phyloP scores from a whole-genome alignment of 148 eudicot species.

The Dysphania ambrosioides region DNA sequence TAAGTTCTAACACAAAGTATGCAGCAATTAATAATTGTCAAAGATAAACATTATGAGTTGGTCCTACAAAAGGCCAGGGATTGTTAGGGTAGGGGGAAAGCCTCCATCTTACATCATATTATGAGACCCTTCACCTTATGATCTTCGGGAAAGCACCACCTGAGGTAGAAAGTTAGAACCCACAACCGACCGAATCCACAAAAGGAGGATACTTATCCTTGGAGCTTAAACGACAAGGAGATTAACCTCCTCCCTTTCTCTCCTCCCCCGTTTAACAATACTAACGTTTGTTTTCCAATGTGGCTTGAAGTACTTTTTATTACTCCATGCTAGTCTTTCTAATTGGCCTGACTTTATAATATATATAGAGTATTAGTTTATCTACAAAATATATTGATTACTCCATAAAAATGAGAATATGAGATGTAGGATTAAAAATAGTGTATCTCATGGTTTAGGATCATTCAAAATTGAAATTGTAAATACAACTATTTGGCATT shows the following conservation, averaged over 20 bases:
- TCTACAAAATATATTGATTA: too few relatives aligned
- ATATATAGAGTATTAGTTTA: too few relatives aligned
- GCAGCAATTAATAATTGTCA: neutral
- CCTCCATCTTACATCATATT: slow-evolving; percentile 9
- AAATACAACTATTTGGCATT: too few relatives aligned
- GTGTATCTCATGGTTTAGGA: too few relatives aligned
- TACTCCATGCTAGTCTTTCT: too few relatives aligned
- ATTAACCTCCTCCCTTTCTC: neutral
- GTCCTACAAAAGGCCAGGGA: slow-evolving; percentile 4
- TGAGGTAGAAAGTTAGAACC: neutral
- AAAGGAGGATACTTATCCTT: neutral
- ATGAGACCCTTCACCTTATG: slow-evolving; percentile 12
- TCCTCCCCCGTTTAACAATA: neutral
- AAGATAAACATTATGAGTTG: neutral
- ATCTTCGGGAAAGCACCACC: slow-evolving; percentile 6
- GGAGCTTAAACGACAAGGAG: neutral
- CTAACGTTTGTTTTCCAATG: neutral
- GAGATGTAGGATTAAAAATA: too few relatives aligned
- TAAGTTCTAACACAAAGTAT: neutral
- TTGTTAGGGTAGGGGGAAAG: neutral
- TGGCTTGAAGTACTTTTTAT: neutral
- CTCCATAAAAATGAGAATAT: neutral
- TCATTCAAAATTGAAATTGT: too few relatives aligned
- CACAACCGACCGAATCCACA: neutral
- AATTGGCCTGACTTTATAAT: too few relatives aligned